Base-by-base conservation (phyloP, 768 basidiomycete genomes). In the Russula brevipes region DNA sequence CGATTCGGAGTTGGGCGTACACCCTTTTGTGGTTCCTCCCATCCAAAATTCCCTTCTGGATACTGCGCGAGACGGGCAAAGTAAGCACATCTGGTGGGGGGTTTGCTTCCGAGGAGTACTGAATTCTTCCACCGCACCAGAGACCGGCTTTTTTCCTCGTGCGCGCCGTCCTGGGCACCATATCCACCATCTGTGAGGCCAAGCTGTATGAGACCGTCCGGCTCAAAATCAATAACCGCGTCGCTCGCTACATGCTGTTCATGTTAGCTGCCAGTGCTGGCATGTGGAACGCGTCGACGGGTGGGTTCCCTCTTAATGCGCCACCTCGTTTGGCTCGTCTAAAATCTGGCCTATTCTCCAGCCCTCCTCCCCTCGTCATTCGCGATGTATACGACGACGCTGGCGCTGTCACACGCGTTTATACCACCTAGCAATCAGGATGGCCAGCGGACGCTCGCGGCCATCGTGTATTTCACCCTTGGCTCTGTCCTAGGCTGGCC, bases 401-500 rank as follows among this genome's bases (percentile, higher is more conserved):
- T 95, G 56, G 97, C 91, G 3, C 87, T 84, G 63, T 83, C 92
- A 0, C 89, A 82, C 68, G 82, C 82, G 2, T 72, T 89, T 47
- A 77, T 80, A 47, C 85, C 87, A 4, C 77, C 88, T 0, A 85
- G 80, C 68, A 70, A 77, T 65, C 70, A 72, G 45, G 81, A 87
- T 70, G 71, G 76, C 63, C 77, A 77, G 51, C 80, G 88, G 39
- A 86, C 88, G 10, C 72, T 88, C 33, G 75, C 79, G 8, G 85
- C 89, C 0, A 90, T 90, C 0, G 62, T 88, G 51, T 75, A 80
- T 53, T 91, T 94, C 71, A 92, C 91, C 1, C 72, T 85, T 6
- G 95, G 92, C 5, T 91, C 86, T 1, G 83, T 98, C 54, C 82
- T 98, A 39, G 97, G 96, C 5, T 99, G 97, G 97, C 97, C 97